Base-by-base conservation (phyloP, 176 grass and related monocot genomes). In the Musa beccarii region DNA sequence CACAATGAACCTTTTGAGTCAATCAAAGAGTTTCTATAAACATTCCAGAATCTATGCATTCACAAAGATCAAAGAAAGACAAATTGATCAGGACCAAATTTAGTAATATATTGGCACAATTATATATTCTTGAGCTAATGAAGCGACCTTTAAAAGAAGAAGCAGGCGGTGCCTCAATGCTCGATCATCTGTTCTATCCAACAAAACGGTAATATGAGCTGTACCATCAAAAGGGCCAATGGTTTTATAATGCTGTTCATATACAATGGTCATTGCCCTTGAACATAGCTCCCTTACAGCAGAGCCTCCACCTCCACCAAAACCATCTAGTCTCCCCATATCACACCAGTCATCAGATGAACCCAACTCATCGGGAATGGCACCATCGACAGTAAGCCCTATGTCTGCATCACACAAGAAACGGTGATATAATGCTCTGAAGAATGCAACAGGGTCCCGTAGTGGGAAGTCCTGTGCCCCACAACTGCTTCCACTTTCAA, bases 281-380 rank as follows among this genome's bases (percentile, higher is more conserved):
- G 95, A 89, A 80, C 95, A 99, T 71, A 99, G 95, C 49, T 99
- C 95, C 82, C 95, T 91, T 66, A 99, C 95, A 64, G 89, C 88
- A 34, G 89, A 99, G 54, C 95, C 95, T 82, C 95, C 95, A 74
- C 88, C 95, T 20, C 95, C 95, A 51, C 95, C 95, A 89, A 99
- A 99, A 53, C 95, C 95, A 91, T 99, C 95, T 61, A 94, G 83
- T 82, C 95, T 94, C 66, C 95, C 95, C 86, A 94, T 84, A 86
- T 99, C 95, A 89, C 95, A 99, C 95, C 95, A 94, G 80, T 99
- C 95, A 89, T 99, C 95, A 75, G 88, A 94, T 77, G 83, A 91
- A 63, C 95, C 95, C 78, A 99, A 81, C 74, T 94, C 90, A 87
- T 94, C 95, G 86, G 95, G 95, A 84, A 99, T 85, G 50, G 90